Conservation (phyloP, 441 rosid genomes). For the Euphorbia corollata region DNA sequence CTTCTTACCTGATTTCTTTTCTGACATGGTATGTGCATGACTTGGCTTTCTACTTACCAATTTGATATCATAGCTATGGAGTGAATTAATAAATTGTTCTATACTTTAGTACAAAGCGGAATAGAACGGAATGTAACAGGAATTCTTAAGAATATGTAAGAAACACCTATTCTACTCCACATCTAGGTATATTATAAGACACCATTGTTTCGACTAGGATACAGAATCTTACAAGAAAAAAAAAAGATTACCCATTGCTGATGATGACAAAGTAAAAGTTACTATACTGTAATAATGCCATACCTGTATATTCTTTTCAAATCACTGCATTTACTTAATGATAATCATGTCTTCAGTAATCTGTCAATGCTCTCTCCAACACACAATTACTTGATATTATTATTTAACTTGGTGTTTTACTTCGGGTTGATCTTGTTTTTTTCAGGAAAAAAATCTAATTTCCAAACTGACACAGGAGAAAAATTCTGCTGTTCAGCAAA, state of each 20-base stretch:
- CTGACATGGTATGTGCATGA: background rate
- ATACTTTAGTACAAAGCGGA: background rate
- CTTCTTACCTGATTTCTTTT: no score
- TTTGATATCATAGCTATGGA: background rate
- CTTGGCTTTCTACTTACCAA: background rate
- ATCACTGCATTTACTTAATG: background rate
- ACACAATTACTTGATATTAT: background rate
- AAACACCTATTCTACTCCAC: no score
- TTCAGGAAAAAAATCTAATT: conserved; percentile 55
- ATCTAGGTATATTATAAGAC: no score
- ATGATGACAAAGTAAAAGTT: background rate
- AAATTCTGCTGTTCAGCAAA: conserved; percentile 46
- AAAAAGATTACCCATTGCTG: background rate
- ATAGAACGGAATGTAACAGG: no score
- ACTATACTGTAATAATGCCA: no score
- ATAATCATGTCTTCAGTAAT: background rate
- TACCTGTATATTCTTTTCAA: background rate
- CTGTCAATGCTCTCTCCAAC: background rate
- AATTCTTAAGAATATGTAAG: no score
- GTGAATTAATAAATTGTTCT: background rate
- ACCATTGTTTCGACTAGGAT: background rate
- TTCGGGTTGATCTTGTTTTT: conserved; percentile 16
- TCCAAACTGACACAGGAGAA: conserved; percentile 64
- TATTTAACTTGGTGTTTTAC: background rate
- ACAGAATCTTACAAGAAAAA: background rate